Percentiles rank a stretch among this genome's conserved stretches.
Evolutionary conservation across 768 basidiomycete species (phyloP).

Genomic region (Cubamyces lactineus): DNA sequence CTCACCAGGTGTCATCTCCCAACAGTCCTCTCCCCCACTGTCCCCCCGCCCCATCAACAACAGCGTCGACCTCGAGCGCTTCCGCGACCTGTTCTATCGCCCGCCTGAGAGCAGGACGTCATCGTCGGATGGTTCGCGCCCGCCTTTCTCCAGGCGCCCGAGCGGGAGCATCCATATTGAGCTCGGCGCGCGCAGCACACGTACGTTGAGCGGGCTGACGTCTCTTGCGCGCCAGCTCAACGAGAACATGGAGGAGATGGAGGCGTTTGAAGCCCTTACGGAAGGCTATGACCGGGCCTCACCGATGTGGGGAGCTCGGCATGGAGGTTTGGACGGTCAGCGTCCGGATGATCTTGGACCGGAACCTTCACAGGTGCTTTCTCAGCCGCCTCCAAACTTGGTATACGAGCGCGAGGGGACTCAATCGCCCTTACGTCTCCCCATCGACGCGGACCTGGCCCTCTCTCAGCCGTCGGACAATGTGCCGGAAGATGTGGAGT

Average conservation of each 20-base stretch:
- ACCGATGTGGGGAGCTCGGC: conserved; percentile 18
- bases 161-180: conserved; percentile 36
- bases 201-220: conserved; percentile 41
- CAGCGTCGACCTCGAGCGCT: conserved; percentile 71
- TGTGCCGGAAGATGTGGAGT: conserved; percentile 42
- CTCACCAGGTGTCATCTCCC: conserved; percentile 34
- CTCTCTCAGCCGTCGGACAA: conserved; percentile 32
- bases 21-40: conserved; percentile 43
- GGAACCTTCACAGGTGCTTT: conserved; percentile 28
- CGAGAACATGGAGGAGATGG: conserved; percentile 39
- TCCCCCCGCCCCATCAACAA: conserved; percentile 58
- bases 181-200: conserved; percentile 33
- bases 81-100: conserved; percentile 73
- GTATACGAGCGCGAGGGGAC: conserved; percentile 17
- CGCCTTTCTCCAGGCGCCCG: conserved; percentile 27
- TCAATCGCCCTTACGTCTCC: conserved; percentile 34
- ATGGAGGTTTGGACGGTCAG: conserved; percentile 29
- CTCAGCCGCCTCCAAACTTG: conserved; percentile 21
- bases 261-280: conserved; percentile 24
- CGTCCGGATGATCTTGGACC: conserved; percentile 18
- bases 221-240: conserved; percentile 45
- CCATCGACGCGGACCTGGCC: conserved; percentile 30
- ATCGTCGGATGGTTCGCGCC: conserved; percentile 18
- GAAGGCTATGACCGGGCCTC: conserved; percentile 23
- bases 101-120: conserved; percentile 37